Evolutionary conservation across 352 stramenopile species (phyloP), one percentile per base, ranked within the genome.

Genomic region (Phytopythium vexans): DNA sequence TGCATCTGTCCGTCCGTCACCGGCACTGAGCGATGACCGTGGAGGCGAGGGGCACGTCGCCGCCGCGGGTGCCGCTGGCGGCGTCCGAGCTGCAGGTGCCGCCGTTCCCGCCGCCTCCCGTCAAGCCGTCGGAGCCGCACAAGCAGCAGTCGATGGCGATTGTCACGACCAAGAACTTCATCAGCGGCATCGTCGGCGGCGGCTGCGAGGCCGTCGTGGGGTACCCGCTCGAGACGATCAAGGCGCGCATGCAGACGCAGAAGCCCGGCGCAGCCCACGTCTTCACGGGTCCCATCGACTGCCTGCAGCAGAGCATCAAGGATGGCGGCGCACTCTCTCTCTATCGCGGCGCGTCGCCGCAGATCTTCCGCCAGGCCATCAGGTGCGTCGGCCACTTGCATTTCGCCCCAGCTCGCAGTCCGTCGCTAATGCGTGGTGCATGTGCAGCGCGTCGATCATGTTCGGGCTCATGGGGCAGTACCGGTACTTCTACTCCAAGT

Each of bases 401-500:
- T 9, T 27, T 15, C 27, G 27, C 6, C 15, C 9, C 40, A 36
- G 21, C 38, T 35, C 21, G 33, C 34, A 42, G 34, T 35, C 4
- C 40, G n/a, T 54, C 41, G 37, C 7, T 11, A 2, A 27, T 27
- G 21, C 46, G 15, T 55, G 8, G 38, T 43, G 39, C 41, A 31
- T 49, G 15, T 27, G n/a, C 41, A 86, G 75, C 33, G 75, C 75
- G 10, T 89, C 75, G 10, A 62, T 87, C 43, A 64, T 87, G 52
- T 87, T 89, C 63, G 78, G 78, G 1, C 70, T 89, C 45, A 87
- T 89, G 78, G 75, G 76, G 0, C 78, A 89, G 62, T 89, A 86
- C 58, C 73, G 75, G 15, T 86, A 80, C 54, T 74, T 86, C 45
- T 87, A 79, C 71, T 82, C 78, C 59, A 85, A 74, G 47, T 72